Base-by-base conservation (phyloP, 495 filamentous ascomycete species). In the Penicillium roqueforti region DNA sequence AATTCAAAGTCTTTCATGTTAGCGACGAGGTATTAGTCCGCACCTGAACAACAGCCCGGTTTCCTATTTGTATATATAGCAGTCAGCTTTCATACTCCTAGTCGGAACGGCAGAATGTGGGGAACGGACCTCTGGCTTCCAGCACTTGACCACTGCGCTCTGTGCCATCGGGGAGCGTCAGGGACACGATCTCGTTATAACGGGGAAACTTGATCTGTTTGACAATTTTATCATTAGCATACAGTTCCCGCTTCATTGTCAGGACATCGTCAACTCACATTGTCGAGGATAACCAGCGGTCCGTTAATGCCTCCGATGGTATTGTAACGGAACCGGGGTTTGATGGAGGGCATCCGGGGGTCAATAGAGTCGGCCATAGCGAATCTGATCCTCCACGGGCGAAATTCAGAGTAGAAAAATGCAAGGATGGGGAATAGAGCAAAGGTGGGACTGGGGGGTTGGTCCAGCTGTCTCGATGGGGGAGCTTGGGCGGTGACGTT, bases 231-330 rank as follows among this genome's bases (percentile, higher is more conserved):
- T 10, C 2, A 53, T 68, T 28, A 65, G 55, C 47, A 31, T 25
- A 36, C 9, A 6, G 36, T 34, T 44, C 47, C 31, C 19, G 13
- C 40, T 43, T 16, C n/a, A n/a, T 18, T 38, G 43, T 31, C 50
- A 10, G 40, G 16, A 31, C 34, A 28, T 23, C 19, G 25, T 51
- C 38, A 40, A 20, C 80, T 66, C 68, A 96, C 92, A 80, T 95
- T 91, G 66, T 97, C 95, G 45, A 99, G 80, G 69, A 99, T 89
- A 62, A 99, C 93, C 73, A 97, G 82, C 49, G 93, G 93, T 43
- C 93, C 95, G 76, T 97, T 99, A 71, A 97, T 88, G 73, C 92
- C 95, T 71, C 89, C 88, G 69, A 99, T 91, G 56, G 93, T 99
- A 78, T 99, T 99, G 80, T 99, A 99, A 55, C 88, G 82, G 68